These are phyloP conservation scores for Hygrophorus pudorinus DNA, from an alignment of 768 basidiomycete genomes.

Conservation along the genomic window DNA sequence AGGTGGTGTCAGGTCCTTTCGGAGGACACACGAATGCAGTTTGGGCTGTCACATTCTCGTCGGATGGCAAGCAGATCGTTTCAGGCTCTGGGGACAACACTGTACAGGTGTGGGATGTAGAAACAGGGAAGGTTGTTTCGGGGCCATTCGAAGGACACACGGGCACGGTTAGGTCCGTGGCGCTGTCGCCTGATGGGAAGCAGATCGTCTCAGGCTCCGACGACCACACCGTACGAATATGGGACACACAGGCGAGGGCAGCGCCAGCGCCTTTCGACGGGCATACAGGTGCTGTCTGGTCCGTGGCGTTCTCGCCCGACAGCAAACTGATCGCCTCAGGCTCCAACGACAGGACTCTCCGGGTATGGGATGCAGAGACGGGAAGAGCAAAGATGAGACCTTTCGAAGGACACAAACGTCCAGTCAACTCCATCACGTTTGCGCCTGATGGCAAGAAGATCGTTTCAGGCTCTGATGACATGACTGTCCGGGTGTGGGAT, in stretches of 20 bases:
- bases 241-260: conserved; percentile 12
- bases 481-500: conserved; percentile 12
- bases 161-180: conserved; percentile 11
- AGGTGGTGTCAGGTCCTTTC: neutral
- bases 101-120: conserved; percentile 14
- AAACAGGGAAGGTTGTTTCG: conserved; percentile 17
- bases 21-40: neutral
- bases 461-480: conserved; percentile 17
- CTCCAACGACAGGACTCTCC: conserved; percentile 12
- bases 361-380: conserved; percentile 7
- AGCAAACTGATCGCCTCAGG: conserved; percentile 15
- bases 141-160: neutral
- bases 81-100: conserved; percentile 10
- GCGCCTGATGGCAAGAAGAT: conserved; percentile 17
- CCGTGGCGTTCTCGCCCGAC: conserved; percentile 19
- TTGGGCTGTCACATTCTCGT: neutral
- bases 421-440: conserved; percentile 14
- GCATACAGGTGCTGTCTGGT: conserved; percentile 11
- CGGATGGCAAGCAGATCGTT: conserved; percentile 10
- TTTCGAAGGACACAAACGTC: conserved; percentile 11
- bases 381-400: conserved; percentile 3
- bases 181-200: conserved; percentile 17
- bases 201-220: conserved; percentile 13
- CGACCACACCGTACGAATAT: conserved; percentile 10
- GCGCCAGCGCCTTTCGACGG: conserved; percentile 9